A percentile compares a stretch with the other conserved stretches of the same genome.
phyloP scores from a whole-genome alignment of 768 basidiomycete species.

The Lentinula detonsa region DNA sequence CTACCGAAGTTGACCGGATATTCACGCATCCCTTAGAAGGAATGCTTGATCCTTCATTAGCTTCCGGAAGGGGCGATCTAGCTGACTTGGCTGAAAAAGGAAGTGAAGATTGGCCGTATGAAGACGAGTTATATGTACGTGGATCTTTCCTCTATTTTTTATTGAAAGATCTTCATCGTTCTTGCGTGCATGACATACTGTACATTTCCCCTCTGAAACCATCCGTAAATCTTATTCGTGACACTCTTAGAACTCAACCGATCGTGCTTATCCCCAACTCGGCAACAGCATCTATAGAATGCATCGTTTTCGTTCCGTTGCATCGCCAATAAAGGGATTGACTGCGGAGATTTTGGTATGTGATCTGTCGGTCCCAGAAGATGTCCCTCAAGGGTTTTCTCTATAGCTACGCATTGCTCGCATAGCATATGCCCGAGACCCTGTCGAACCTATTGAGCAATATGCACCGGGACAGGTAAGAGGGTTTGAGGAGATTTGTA shows the following conservation, averaged over 20 bases:
- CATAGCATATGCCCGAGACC: background rate
- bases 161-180: background rate
- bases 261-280: conserved; percentile 41
- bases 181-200: too few relatives aligned
- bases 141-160: background rate
- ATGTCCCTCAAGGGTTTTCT: too few relatives aligned
- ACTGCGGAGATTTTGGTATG: conserved; percentile 79
- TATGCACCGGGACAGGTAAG: background rate
- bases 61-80: conserved; percentile 17
- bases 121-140: conserved; percentile 66
- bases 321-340: conserved; percentile 79
- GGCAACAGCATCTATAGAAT: conserved; percentile 57
- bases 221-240: background rate
- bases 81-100: conserved; percentile 45
- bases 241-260: conserved; percentile 46
- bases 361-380: background rate
- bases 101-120: conserved; percentile 75
- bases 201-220: background rate
- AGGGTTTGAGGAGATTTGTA: background rate
- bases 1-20: conserved; percentile 70
- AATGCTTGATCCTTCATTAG: conserved; percentile 53
- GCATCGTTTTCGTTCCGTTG: conserved; percentile 76
- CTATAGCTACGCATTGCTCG: background rate
- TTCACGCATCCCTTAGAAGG: conserved; percentile 79
- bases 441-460: background rate